phyloP scores from a whole-genome alignment of 2,329 filamentous ascomycete species.

The Colletotrichum noveboracense region DNA sequence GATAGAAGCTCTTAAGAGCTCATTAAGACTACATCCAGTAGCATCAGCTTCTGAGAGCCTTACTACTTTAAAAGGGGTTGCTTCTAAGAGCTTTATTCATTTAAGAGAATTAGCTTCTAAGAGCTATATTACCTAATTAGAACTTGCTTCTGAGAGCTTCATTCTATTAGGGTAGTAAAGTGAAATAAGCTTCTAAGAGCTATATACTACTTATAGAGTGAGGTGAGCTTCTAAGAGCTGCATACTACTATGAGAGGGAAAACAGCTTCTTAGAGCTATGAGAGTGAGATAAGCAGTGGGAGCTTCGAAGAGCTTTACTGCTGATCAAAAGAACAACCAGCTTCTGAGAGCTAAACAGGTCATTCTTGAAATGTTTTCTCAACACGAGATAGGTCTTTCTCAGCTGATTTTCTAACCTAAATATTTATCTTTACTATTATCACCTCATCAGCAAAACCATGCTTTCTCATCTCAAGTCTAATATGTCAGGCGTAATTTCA shows the following conservation, averaged over 20 bases:
- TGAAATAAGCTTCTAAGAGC: too few relatives aligned
- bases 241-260: not conserved
- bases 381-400: not conserved
- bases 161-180: not conserved
- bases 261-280: not conserved
- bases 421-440: not conserved
- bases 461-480: not conserved
- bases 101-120: not conserved
- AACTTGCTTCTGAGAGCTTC: not conserved
- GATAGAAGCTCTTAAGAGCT: not conserved
- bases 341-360: not conserved
- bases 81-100: not conserved
- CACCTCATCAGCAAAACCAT: not conserved
- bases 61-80: not conserved
- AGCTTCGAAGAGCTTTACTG: not conserved
- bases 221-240: not conserved
- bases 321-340: not conserved
- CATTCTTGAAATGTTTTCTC: not conserved
- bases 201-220: too few relatives aligned
- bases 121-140: not conserved
- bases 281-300: not conserved
- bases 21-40: not conserved
- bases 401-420: not conserved
- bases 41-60: not conserved
- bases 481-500: not conserved